These are phyloP conservation scores for Macaranga tanarius DNA, from an alignment of 441 rosid genomes.

Conservation along the genomic window DNA sequence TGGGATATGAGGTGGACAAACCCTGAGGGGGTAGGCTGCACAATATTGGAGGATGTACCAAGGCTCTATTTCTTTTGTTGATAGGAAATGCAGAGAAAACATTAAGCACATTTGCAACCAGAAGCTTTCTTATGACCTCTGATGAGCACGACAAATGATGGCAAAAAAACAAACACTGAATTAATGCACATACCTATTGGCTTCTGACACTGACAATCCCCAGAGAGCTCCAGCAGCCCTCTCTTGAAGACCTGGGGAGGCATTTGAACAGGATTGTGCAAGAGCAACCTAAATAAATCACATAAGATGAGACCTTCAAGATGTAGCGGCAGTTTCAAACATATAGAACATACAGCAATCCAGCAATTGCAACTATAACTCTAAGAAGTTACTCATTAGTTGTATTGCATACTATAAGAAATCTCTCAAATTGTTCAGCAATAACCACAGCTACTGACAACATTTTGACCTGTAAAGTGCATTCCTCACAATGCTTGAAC, in stretches of 20 bases:
- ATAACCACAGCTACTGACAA: background rate
- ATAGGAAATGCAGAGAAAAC: background rate
- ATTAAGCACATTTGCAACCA: slow-evolving; percentile 6
- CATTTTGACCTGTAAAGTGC: background rate
- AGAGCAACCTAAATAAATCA: slow-evolving; percentile 65
- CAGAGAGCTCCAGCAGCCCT: slow-evolving; percentile 99
- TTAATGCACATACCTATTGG: slow-evolving; percentile 62
- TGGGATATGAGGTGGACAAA: background rate
- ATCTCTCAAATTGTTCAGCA: background rate
- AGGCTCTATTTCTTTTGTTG: background rate
- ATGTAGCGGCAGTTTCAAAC: slow-evolving; percentile 14
- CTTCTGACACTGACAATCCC: slow-evolving; percentile 98
- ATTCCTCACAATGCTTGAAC: background rate
- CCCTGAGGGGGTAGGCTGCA: background rate
- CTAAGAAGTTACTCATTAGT: background rate
- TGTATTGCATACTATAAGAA: background rate
- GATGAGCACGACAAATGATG: slow-evolving; percentile 1
- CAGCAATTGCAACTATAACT: slow-evolving; percentile 1
- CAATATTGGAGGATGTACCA: background rate
- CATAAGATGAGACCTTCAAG: slow-evolving; percentile 20
- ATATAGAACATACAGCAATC: slow-evolving; percentile 4
- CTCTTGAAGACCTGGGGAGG: slow-evolving; percentile 96
- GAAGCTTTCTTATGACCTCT: slow-evolving; percentile 1
- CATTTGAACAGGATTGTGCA: slow-evolving; percentile 84
- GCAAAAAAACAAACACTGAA: background rate